Conservation (phyloP, 345 rosid genomes). For the Linum tenue region DNA sequence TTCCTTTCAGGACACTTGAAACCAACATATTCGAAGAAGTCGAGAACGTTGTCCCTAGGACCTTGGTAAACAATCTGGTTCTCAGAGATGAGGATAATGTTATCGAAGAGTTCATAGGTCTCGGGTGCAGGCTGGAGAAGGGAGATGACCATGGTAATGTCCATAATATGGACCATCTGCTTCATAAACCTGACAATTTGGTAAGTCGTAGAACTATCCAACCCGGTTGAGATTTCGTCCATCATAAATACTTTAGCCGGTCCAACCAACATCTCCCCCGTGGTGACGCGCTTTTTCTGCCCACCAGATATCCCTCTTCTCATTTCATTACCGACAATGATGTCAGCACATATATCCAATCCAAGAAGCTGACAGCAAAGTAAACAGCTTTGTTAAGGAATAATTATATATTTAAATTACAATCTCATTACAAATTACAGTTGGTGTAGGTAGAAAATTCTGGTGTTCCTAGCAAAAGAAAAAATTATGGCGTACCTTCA, state of each 20-base stretch:
- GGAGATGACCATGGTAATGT: not conserved
- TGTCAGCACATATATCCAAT: slow-evolving; percentile 4
- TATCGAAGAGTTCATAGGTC: not conserved
- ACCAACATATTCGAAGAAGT: not conserved
- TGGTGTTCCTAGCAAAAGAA: too few species aligned
- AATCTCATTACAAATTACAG: too few species aligned
- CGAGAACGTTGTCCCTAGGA: not conserved
- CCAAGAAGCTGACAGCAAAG: not conserved
- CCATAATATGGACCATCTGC: not conserved
- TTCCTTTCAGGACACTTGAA: slow-evolving; percentile 3
- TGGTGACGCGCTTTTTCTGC: not conserved
- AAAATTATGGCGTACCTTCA: not conserved
- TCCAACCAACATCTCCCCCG: slow-evolving; percentile 1
- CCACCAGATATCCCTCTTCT: slow-evolving; percentile 1
- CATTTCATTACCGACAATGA: not conserved
- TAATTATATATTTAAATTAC: too few species aligned
- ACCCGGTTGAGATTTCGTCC: slow-evolving; percentile 5
- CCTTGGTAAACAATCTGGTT: slow-evolving; percentile 1
- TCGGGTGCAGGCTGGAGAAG: slow-evolving; percentile 3
- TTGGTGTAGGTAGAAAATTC: too few species aligned
- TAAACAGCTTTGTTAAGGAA: not conserved
- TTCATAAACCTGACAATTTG: slow-evolving; percentile 1
- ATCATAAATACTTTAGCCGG: slow-evolving; percentile 5
- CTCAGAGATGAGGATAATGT: not conserved
- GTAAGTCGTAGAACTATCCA: slow-evolving; percentile 2